phyloP scores from a whole-genome alignment of 768 basidiomycete genomes.

The Naganishia onofrii region DNA sequence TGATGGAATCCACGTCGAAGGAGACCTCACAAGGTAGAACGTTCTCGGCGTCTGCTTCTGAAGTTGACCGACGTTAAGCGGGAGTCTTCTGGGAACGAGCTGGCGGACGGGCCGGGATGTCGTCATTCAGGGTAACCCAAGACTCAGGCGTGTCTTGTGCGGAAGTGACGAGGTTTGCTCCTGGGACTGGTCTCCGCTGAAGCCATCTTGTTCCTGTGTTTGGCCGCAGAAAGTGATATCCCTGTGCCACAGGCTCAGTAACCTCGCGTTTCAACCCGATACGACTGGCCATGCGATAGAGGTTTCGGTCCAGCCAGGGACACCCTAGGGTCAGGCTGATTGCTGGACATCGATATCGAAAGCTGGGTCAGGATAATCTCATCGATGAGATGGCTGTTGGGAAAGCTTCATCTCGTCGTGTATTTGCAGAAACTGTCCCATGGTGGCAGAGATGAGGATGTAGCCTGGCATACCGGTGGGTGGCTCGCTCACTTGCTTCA shows the following conservation, averaged over 20 bases:
- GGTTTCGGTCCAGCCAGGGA: neutral
- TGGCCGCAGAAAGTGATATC: neutral
- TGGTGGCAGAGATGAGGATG: neutral
- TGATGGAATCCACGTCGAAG: neutral
- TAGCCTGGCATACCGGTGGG: neutral
- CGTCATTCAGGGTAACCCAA: neutral
- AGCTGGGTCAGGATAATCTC: neutral
- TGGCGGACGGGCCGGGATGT: neutral
- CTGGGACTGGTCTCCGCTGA: neutral
- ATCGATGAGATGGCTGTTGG: neutral
- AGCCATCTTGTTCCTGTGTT: neutral
- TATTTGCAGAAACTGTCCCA: neutral
- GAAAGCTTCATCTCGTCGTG: neutral
- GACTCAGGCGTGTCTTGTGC: neutral
- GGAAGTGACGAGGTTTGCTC: too few species aligned
- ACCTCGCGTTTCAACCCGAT: neutral
- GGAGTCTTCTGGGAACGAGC: neutral
- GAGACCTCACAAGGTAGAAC: neutral
- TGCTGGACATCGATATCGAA: neutral
- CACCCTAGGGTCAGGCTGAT: neutral
- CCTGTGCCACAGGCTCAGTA: neutral
- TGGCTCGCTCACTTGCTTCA: neutral
- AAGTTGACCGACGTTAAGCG: too few species aligned
- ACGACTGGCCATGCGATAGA: neutral
- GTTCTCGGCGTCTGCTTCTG: neutral